A percentile compares a stretch with the other conserved stretches of the same genome.
Conservation (phyloP, 331 rosid species). For the Ulmus americana region DNA sequence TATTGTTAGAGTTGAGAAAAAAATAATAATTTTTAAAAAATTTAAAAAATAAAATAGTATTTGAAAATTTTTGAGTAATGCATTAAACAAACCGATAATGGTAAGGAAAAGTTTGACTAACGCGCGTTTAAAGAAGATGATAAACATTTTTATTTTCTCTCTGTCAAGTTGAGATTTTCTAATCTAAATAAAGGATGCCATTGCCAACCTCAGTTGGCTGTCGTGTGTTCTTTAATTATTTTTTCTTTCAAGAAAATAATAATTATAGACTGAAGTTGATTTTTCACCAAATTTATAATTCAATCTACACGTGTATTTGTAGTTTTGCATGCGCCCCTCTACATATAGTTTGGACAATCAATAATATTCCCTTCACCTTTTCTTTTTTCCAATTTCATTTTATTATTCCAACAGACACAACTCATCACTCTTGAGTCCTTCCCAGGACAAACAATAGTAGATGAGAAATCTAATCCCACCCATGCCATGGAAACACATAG, state of each 20-base stretch:
- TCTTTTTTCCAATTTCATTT: not conserved
- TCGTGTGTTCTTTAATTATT: not conserved
- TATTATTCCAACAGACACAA: not conserved
- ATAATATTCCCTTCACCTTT: not conserved
- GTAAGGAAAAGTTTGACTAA: not conserved
- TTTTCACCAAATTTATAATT: not conserved
- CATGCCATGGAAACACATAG: too few species aligned
- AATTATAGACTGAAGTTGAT: not conserved
- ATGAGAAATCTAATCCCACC: too few species aligned
- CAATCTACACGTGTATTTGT: slow-evolving; percentile 4
- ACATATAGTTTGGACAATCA: not conserved
- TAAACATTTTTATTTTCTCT: not conserved
- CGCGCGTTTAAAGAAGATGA: not conserved
- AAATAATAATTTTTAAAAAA: too few species aligned
- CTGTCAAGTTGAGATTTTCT: slow-evolving; percentile 1
- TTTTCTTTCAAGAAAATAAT: not conserved
- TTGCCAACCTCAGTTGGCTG: slow-evolving; percentile 8
- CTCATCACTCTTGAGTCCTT: not conserved
- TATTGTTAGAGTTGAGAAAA: too few species aligned
- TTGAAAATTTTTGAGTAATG: not conserved
- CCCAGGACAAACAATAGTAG: not conserved
- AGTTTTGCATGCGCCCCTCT: not conserved
- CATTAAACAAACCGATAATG: not conserved
- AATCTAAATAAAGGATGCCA: not conserved
- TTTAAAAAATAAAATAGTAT: too few species aligned